Evolutionary conservation across 2,329 filamentous ascomycete species (phyloP), one percentile per base, ranked within the genome.

Genomic region (Xylaria sp.): DNA sequence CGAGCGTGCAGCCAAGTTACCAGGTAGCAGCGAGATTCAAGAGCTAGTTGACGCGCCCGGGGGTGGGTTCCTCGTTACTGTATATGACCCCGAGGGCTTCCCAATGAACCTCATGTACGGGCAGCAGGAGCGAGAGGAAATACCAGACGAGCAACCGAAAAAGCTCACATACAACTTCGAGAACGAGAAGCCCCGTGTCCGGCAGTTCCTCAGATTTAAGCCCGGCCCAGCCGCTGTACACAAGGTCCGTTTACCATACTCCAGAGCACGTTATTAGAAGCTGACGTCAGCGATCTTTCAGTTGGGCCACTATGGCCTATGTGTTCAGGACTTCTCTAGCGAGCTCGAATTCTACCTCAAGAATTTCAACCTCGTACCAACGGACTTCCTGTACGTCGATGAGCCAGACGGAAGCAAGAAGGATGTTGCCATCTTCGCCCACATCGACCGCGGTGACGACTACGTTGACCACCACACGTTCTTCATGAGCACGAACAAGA

Each of bases 391-490:
- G 9, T 71, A 71, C 50, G 66, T 71, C 34, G 69, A 69, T 25
- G 54, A 61, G 10, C 62, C 66, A n/a, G 58, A 62, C 10, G 58
- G 57, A 10, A 50, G 46, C 5, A 70, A 62, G 56, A 70, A 70
- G 34, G 68, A 70, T 23, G 66, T 71, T 2, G 66, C 66, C 12
- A 58, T 71, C 34, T 71, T 71, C 58, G 66, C 66, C 15, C 69
- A 71, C 41, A 71, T 71, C 59, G 69, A 71, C 59, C 69, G 66
- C 54, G 66, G 32, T n/a, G 65, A 68, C 20, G 66, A 66, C 39
- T 70, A 70, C 34, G 69, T 71, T 25, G 69, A 71, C 50, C 69
- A 71, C 59, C 69, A 71, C 50, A 63, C 65, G 1, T 71, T 71
- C 58, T 71, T 71, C 59, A 66, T 71, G 65, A 71, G 63, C 59